phyloP scores from a whole-genome alignment of 2,329 filamentous ascomycete genomes.

The Thielaviopsis euricoi region DNA sequence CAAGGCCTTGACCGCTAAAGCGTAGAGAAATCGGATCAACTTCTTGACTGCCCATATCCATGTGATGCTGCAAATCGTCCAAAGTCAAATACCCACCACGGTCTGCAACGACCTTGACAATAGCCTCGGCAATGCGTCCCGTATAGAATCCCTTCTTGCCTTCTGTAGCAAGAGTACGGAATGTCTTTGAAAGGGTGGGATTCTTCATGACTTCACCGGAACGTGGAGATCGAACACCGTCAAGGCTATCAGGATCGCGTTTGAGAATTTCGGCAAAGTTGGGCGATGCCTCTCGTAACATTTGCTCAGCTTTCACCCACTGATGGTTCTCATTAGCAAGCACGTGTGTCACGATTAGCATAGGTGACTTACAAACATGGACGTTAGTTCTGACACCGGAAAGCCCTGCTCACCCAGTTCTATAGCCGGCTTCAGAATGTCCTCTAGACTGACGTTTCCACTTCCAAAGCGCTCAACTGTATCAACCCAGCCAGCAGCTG shows the following conservation, averaged over 20 bases:
- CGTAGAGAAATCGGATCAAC: conserved; percentile 71
- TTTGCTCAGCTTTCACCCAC: conserved; percentile 54
- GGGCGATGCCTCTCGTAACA: conserved; percentile 57
- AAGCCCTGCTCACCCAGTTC: conserved; percentile 77
- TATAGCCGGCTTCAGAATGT: conserved; percentile 71
- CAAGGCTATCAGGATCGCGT: conserved; percentile 46
- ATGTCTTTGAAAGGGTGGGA: conserved; percentile 63
- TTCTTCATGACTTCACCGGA: conserved; percentile 85
- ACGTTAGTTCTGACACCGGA: conserved; percentile 68
- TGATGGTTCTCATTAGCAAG: conserved; percentile 19
- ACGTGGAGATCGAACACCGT: conserved; percentile 57
- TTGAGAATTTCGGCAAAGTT: conserved; percentile 84
- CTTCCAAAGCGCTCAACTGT: conserved; percentile 78
- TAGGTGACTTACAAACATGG: conserved; percentile 40
- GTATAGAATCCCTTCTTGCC: conserved; percentile 87
- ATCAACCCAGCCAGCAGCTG: conserved; percentile 86
- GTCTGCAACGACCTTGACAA: conserved; percentile 61
- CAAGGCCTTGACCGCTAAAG: conserved; percentile 46
- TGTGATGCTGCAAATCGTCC: conserved; percentile 66
- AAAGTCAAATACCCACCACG: conserved; percentile 64
- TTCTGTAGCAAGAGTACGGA: conserved; percentile 58
- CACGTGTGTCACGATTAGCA: neutral
- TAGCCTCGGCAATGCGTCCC: conserved; percentile 63
- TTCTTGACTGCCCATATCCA: conserved; percentile 51
- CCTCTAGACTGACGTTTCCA: conserved; percentile 58